Base-by-base conservation (phyloP, 495 filamentous ascomycete species). In the Elaphomyces granulatus region DNA sequence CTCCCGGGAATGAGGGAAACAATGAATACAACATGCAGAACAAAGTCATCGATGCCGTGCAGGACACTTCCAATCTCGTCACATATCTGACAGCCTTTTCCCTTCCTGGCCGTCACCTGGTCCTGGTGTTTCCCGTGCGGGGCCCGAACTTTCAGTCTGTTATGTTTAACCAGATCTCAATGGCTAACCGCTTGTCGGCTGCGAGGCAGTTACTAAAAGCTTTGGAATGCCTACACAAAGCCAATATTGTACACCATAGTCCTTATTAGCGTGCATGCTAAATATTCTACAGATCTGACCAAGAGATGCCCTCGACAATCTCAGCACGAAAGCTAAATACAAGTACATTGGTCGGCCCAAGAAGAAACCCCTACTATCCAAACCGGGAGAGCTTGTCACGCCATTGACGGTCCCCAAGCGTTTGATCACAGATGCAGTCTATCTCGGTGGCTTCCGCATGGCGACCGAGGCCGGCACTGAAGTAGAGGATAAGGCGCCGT, bases 401-500 rank as follows among this genome's bases (percentile, higher is more conserved):
- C 44, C 49, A 10, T 26, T 45, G 1, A 8, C 40, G 6, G 14
- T 48, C 28, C 48, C 50, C 8, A 16, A 38, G 14, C 32, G 40
- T 28, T 21, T 54, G 32, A 42, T 52, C 36, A 50, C 60, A 10
- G 51, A 63, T 7, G 59, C 67, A 26, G 70, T 74, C 40, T 75
- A 72, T 50, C 49, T 77, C 44, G 63, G 61, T 10, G 53, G 67
- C 20, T 66, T 78, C 42, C 74, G 74, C n/a, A 51, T 77, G 32
- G 40, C 54, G n/a, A n/a, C n/a, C n/a, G n/a, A n/a, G n/a, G n/a
- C n/a, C n/a, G n/a, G n/a, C n/a, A n/a, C n/a, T n/a, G n/a, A n/a
- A n/a, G n/a, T n/a, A n/a, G n/a, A n/a, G n/a, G n/a, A n/a, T n/a
- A n/a, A n/a, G n/a, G n/a, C n/a, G n/a, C n/a, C n/a, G n/a, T n/a